Evolutionary conservation across 805 yeast genomes (phyloP).

Genomic region (Nakazawaea sp.): DNA sequence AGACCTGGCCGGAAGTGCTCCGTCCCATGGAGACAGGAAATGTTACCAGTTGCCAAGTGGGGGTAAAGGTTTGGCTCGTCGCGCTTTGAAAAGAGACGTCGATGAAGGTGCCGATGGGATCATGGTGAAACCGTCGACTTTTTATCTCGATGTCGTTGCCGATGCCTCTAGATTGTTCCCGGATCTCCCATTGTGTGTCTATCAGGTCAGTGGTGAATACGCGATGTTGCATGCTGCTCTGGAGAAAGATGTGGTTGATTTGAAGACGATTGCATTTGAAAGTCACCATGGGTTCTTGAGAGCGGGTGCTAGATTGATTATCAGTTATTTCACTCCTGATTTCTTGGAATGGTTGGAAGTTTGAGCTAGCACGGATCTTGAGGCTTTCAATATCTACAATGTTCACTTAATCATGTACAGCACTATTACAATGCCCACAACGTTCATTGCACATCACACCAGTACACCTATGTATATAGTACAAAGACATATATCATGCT

Average conservation of each 20-base stretch:
- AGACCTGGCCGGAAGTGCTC: conserved; percentile 93
- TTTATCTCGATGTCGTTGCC: conserved; percentile 83
- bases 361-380: not conserved
- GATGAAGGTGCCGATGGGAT: conserved; percentile 94
- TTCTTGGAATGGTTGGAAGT: conserved; percentile 82
- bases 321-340: conserved; percentile 92
- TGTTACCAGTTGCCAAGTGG: conserved; percentile 91
- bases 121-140: conserved; percentile 93
- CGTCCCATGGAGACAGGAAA: conserved; percentile 86
- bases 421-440: too few relatives aligned
- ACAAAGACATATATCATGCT: conserved; percentile 14
- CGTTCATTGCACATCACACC: too few relatives aligned
- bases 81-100: conserved; percentile 83
- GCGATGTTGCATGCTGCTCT: conserved; percentile 99
- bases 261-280: conserved; percentile 76
- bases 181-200: conserved; percentile 88
- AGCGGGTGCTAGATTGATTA: conserved; percentile 92
- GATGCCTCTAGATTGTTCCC: conserved; percentile 80
- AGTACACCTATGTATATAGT: not conserved
- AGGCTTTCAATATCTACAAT: not conserved
- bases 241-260: conserved; percentile 85
- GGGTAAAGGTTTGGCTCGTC: conserved; percentile 87
- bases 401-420: too few relatives aligned
- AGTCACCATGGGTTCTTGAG: conserved; percentile 85
- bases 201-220: conserved; percentile 95